phyloP scores from a whole-genome alignment of 345 rosid genomes.

The Melastoma malabathricum region DNA sequence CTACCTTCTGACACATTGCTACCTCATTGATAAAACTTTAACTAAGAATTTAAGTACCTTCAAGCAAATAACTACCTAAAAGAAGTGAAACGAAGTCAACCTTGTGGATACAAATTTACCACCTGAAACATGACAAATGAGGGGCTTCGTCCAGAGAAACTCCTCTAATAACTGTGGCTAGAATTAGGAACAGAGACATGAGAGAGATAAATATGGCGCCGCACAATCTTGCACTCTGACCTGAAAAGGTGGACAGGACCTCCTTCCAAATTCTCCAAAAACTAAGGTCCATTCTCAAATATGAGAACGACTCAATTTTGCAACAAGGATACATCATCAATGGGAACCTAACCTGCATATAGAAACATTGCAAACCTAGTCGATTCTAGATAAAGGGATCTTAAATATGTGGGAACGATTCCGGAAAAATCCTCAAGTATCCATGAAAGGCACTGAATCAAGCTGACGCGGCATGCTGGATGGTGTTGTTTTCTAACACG shows the following conservation, averaged over 20 bases:
- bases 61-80: not conserved
- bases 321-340: constrained; percentile 4
- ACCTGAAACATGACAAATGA: constrained; percentile 3
- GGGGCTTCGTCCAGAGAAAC: constrained; percentile 1
- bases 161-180: not conserved
- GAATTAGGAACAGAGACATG: not conserved
- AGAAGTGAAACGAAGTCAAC: not conserved
- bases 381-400: constrained; percentile 41
- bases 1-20: constrained; percentile 10
- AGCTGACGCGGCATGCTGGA: too few species aligned
- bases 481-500: too few species aligned
- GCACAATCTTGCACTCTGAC: constrained; percentile 20
- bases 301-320: not conserved
- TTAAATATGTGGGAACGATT: constrained; percentile 37
- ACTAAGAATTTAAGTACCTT: too few species aligned
- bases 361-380: constrained; percentile 29
- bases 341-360: constrained; percentile 50
- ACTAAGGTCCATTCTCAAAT: constrained; percentile 3
- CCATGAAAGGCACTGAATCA: not conserved
- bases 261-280: constrained; percentile 23
- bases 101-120: not conserved
- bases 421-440: constrained; percentile 11
- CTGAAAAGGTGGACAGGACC: constrained; percentile 22
- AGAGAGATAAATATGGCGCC: constrained; percentile 1
- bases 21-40: too few species aligned